These are phyloP conservation scores for Porcisia hertigi DNA, from an alignment of 208 protist genomes.

Conservation along the genomic window DNA sequence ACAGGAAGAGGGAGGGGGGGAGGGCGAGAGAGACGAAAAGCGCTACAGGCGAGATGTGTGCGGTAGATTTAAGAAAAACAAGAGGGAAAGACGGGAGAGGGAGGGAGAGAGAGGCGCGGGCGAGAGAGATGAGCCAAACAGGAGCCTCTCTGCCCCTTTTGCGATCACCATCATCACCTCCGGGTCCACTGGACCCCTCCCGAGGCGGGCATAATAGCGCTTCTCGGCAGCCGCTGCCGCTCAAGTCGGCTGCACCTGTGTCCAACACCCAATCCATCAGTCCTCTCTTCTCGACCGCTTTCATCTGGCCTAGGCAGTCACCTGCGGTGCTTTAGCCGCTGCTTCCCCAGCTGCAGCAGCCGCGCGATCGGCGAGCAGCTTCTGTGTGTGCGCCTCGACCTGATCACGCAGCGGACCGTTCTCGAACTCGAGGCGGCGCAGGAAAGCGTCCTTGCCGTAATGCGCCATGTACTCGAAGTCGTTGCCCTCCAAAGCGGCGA, in stretches of 20 bases:
- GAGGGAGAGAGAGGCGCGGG: too few species aligned
- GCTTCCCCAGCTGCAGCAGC: constrained; percentile 45
- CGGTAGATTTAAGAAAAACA: neutral
- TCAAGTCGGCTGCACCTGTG: neutral
- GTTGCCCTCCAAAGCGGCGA: constrained; percentile 86
- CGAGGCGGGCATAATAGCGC: neutral
- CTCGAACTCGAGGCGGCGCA: constrained; percentile 93
- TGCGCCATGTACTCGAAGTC: constrained; percentile 89
- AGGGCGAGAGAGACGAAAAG: too few species aligned
- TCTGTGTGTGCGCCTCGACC: constrained; percentile 90
- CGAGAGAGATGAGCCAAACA: neutral
- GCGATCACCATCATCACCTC: neutral
- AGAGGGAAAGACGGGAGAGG: neutral
- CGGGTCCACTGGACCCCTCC: neutral
- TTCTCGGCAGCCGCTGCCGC: neutral
- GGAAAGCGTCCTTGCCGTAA: constrained; percentile 90
- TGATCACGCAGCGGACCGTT: constrained; percentile 92
- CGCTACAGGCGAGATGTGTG: neutral
- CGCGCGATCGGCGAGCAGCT: constrained; percentile 75
- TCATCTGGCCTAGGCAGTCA: constrained; percentile 20
- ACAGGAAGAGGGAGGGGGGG: too few species aligned
- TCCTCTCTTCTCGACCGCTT: neutral
- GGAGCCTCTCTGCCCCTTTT: neutral
- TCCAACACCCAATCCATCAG: neutral
- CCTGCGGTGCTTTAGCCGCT: constrained; percentile 19